These are phyloP conservation scores for Ceratobasidium sp. DNA, from an alignment of 1,284 basidiomycete genomes.

Conservation along the genomic window DNA sequence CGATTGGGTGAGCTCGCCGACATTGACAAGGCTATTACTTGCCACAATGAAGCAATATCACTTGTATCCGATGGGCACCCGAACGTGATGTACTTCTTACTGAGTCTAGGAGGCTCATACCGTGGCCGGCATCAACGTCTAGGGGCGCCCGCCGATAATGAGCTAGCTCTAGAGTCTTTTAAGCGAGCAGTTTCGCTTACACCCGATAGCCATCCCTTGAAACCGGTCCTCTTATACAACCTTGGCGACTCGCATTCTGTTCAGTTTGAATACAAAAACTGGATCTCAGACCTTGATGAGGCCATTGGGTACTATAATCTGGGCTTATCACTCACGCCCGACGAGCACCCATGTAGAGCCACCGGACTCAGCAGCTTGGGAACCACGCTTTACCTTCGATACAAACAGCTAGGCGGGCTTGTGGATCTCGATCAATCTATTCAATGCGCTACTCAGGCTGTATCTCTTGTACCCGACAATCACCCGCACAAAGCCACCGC, in stretches of 20 bases:
- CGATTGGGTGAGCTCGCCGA: background rate
- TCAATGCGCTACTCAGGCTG: background rate
- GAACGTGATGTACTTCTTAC: background rate
- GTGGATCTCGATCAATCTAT: background rate
- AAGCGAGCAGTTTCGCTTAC: background rate
- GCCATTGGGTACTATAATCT: background rate
- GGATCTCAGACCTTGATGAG: background rate
- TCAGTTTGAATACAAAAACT: background rate
- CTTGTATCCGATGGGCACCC: background rate
- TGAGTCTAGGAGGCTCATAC: background rate
- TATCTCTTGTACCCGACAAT: background rate
- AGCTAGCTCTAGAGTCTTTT: background rate
- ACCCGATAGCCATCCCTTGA: background rate
- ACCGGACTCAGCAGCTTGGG: background rate
- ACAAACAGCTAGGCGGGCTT: background rate
- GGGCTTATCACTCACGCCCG: background rate
- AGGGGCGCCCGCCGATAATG: background rate
- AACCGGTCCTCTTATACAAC: background rate
- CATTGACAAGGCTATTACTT: background rate
- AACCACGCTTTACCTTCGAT: background rate
- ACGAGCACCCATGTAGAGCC: background rate
- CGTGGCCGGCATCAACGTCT: background rate
- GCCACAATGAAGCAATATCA: background rate
- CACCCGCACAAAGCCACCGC: background rate
- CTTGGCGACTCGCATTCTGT: background rate